These are phyloP conservation scores for Salix koriyanagi DNA, from an alignment of 345 rosid genomes.

Conservation along the genomic window DNA sequence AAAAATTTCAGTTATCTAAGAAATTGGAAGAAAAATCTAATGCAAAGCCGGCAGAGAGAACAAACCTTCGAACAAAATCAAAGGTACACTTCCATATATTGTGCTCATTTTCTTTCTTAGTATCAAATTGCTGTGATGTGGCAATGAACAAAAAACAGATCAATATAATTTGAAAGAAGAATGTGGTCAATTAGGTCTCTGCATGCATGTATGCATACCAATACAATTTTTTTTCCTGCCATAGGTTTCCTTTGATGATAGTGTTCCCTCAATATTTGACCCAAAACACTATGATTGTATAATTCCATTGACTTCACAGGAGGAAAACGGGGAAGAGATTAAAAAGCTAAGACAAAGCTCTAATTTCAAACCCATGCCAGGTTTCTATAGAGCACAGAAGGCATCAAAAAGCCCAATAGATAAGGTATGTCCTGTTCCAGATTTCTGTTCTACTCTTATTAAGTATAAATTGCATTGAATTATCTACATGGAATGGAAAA, in stretches of 20 bases:
- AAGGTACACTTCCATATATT: constrained; percentile 34
- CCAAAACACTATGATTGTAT: background rate
- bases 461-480: background rate
- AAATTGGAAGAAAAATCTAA: constrained; percentile 38
- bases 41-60: constrained; percentile 31
- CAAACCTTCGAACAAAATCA: constrained; percentile 30
- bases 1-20: constrained; percentile 34
- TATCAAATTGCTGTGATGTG: background rate
- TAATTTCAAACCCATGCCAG: constrained; percentile 42
- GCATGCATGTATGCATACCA: background rate
- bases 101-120: background rate
- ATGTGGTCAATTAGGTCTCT: background rate
- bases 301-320: constrained; percentile 27
- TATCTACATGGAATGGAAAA: background rate
- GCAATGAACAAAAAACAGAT: background rate
- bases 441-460: background rate
- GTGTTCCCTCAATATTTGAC: background rate
- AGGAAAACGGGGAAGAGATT: constrained; percentile 34
- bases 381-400: constrained; percentile 32
- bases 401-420: constrained; percentile 26
- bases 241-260: background rate
- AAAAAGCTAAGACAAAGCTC: constrained; percentile 39
- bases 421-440: constrained; percentile 33
- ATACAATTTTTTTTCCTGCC: background rate
- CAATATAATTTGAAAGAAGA: background rate